These are phyloP conservation scores for Graphiopsis chlorocephala DNA, from an alignment of 2,329 filamentous ascomycete genomes.

Conservation along the genomic window DNA sequence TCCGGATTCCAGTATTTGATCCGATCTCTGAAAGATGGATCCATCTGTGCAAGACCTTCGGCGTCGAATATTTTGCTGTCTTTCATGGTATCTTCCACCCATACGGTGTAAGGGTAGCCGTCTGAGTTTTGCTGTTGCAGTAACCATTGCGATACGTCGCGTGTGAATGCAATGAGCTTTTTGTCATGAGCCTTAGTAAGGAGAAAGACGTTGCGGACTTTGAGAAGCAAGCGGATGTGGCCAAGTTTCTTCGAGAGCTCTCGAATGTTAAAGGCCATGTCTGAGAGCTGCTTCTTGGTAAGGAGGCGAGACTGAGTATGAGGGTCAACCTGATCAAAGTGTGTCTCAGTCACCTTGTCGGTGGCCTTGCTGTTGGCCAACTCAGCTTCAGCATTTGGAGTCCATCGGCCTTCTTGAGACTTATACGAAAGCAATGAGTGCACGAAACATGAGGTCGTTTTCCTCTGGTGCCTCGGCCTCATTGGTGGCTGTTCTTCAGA, in stretches of 20 bases:
- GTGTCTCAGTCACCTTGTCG: slow-evolving; percentile 42
- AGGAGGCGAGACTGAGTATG: slow-evolving; percentile 67
- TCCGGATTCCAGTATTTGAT: slow-evolving; percentile 80
- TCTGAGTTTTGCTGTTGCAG: slow-evolving; percentile 62
- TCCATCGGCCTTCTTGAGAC: slow-evolving; percentile 39
- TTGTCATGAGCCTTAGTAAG: slow-evolving; percentile 90
- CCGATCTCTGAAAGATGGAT: slow-evolving; percentile 54
- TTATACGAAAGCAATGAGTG: slow-evolving; percentile 51
- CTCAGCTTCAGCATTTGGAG: slow-evolving; percentile 20
- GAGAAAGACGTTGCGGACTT: slow-evolving; percentile 79
- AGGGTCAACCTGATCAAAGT: slow-evolving; percentile 32
- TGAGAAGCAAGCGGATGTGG: slow-evolving; percentile 76
- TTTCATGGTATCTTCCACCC: slow-evolving; percentile 74
- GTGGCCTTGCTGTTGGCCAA: slow-evolving; percentile 35
- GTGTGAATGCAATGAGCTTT: slow-evolving; percentile 71
- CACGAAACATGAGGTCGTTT: slow-evolving; percentile 58
- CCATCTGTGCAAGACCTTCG: slow-evolving; percentile 63
- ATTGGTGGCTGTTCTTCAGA: not conserved
- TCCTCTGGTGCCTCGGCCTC: slow-evolving; percentile 28
- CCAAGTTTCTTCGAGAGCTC: slow-evolving; percentile 84
- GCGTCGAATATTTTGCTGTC: slow-evolving; percentile 71
- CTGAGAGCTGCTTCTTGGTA: slow-evolving; percentile 90
- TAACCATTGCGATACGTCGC: slow-evolving; percentile 77
- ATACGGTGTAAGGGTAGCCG: slow-evolving; percentile 67
- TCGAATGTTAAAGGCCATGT: slow-evolving; percentile 95